Base-by-base conservation (phyloP, 2,329 filamentous ascomycete genomes). In the Colletotrichum noveboracense region DNA sequence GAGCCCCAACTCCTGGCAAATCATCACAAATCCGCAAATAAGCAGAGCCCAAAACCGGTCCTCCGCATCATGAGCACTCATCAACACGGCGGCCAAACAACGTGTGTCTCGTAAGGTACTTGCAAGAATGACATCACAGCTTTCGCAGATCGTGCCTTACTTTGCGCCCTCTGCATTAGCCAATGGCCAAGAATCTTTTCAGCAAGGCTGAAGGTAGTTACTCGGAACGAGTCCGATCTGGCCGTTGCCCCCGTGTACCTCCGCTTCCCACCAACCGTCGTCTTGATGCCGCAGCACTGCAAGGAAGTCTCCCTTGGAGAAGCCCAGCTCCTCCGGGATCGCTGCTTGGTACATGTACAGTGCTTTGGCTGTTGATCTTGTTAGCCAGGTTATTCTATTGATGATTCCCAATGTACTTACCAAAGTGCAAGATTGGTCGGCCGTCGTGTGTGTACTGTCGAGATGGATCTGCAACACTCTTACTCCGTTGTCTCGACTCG, bases 231-330 rank as follows among this genome's bases (percentile, higher is more conserved):
- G 87, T 76, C 92, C 92, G 74, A 89, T 83, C 66, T 85, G 88
- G 66, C 89, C 91, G 77, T 89, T 90, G 77, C 90, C 89, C 28
- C 93, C 93, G 61, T 96, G 94, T 55, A 98, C 92, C 84, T 98
- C 96, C 14, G 97, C 97, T 87, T 99, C 97, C 97, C 97, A 99
- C 97, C 97, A 99, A 24, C 97, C 97, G 82, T 99, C 97, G 83
- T 99, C 97, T 85, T 99, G 97, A 81, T 98, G 92, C 76, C 96
- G 91, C 62, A 98, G 88, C 16, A 99, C 93, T 3, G 96, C 95
- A 16, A 99, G 89, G 75, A 96, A 92, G 82, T 99, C 97, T 64
- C 96, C 96, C 87, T 99, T 99, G 62, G 90, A 89, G 84, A 99
- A 99, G 16, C 94, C 94, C 24, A 99, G 88, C 85, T 99, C 97